phyloP scores from a whole-genome alignment of 176 grass and related monocot species.

The Oryza rufipogon region DNA sequence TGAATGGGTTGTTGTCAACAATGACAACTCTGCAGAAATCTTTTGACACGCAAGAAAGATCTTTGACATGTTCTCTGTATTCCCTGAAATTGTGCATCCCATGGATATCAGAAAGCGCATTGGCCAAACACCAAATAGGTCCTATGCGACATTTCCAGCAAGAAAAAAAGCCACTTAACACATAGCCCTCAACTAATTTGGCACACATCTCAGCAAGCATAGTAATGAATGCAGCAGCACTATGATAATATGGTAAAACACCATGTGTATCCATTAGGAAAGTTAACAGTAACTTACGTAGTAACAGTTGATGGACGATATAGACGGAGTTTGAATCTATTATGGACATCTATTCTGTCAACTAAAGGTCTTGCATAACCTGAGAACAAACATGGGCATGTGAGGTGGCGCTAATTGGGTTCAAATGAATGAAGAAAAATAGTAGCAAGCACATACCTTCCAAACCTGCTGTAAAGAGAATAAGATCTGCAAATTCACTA shows the following conservation, averaged over 20 bases:
- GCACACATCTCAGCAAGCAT: constrained; percentile 4
- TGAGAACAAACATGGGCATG: constrained; percentile 44
- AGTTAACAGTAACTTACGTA: constrained; percentile 69
- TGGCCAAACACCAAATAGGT: not conserved
- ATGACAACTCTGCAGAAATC: constrained; percentile 75
- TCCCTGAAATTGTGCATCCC: constrained; percentile 63
- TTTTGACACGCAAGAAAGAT: constrained; percentile 85
- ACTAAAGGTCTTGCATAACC: constrained; percentile 98
- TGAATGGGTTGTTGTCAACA: constrained; percentile 98
- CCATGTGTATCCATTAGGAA: constrained; percentile 32
- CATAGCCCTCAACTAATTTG: constrained; percentile 19
- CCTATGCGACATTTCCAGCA: not conserved
- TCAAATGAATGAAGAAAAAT: constrained; percentile 19
- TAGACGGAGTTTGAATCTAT: constrained; percentile 78
- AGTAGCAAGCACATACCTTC: constrained; percentile 63
- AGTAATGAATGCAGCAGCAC: constrained; percentile 2
- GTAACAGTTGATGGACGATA: constrained; percentile 96
- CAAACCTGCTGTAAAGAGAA: constrained; percentile 98
- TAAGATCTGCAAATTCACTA: constrained; percentile 93
- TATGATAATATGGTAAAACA: constrained; percentile 17
- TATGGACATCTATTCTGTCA: constrained; percentile 90
- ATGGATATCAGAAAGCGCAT: constrained; percentile 35
- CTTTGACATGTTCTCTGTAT: constrained; percentile 97
- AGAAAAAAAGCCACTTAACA: not conserved
- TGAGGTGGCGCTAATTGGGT: constrained; percentile 12